Percentiles rank a stretch among this genome's conserved stretches.
These are phyloP conservation scores for Lepidium aucheri DNA, from an alignment of 345 rosid genomes.

Conservation along the genomic window DNA sequence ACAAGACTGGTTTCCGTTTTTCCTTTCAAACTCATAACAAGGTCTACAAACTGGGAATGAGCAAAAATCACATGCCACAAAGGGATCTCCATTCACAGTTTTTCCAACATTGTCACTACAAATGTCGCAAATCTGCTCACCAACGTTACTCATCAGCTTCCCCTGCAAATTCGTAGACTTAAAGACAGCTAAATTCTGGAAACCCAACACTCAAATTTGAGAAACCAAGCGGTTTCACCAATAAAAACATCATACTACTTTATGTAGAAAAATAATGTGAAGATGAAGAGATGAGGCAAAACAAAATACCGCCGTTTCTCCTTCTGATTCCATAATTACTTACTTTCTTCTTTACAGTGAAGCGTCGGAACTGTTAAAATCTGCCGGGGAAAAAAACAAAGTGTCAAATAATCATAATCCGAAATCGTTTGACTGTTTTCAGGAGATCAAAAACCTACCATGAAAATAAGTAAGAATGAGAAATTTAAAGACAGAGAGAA, in stretches of 20 bases:
- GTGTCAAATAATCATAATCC: not conserved
- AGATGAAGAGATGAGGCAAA: not conserved
- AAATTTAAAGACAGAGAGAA: not conserved
- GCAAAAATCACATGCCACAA: conserved; percentile 68
- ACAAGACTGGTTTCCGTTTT: conserved; percentile 74
- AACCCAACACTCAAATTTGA: not conserved
- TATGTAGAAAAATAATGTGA: not conserved
- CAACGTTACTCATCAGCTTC: conserved; percentile 37
- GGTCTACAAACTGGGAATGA: conserved; percentile 84
- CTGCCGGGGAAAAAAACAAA: not conserved
- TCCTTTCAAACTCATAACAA: conserved; percentile 81
- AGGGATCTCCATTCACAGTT: conserved; percentile 53
- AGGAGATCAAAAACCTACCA: not conserved
- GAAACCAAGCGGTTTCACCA: too few relatives aligned
- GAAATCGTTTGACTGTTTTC: not conserved
- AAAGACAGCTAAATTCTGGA: conserved; percentile 3
- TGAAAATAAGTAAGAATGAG: not conserved
- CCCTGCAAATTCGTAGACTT: conserved; percentile 27
- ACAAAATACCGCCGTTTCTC: conserved; percentile 38
- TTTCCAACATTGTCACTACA: conserved; percentile 70
- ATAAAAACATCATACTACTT: not conserved
- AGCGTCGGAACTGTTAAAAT: not conserved
- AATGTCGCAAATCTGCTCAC: conserved; percentile 61
- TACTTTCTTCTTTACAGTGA: not conserved
- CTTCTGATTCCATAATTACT: conserved; percentile 46